phyloP scores from a whole-genome alignment of 768 basidiomycete genomes.

The Rhodotorula kratochvilovae region DNA sequence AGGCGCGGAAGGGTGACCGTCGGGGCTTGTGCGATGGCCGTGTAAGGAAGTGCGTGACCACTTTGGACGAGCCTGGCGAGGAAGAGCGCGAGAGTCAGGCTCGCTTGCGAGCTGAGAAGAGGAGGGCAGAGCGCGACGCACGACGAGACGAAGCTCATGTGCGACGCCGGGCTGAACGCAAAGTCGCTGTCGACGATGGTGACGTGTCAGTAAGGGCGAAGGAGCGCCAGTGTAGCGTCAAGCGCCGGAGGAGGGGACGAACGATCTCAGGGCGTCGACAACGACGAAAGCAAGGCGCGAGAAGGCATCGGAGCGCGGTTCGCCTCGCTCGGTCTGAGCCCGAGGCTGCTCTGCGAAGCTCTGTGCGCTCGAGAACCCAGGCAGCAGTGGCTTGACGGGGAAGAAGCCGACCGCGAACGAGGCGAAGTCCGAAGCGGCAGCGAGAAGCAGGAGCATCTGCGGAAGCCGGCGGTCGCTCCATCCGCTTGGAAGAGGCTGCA shows the following conservation, averaged over 20 bases:
- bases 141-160: constrained; percentile 20
- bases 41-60: constrained; percentile 71
- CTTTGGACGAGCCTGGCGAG: constrained; percentile 49
- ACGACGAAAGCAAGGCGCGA: constrained; percentile 34
- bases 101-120: not conserved
- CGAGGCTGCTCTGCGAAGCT: not conserved
- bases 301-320: not conserved
- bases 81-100: not conserved
- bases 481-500: not conserved
- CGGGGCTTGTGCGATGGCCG: constrained; percentile 84
- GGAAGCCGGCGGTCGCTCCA: not conserved
- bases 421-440: constrained; percentile 4
- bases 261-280: constrained; percentile 36
- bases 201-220: not conserved
- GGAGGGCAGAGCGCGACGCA: not conserved
- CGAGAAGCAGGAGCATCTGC: not conserved
- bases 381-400: constrained; percentile 31
- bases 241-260: constrained; percentile 2
- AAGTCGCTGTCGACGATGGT: constrained; percentile 14
- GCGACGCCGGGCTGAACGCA: constrained; percentile 8
- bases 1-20: constrained; percentile 89
- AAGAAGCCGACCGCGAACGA: constrained; percentile 29
- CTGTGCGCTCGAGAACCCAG: not conserved
- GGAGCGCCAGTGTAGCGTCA: not conserved
- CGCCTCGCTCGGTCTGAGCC: too few relatives aligned